A percentile compares a stretch with the other conserved stretches of the same genome.
phyloP scores from a whole-genome alignment of 2,329 filamentous ascomycete species.

The Cladophialophora carrionii region DNA sequence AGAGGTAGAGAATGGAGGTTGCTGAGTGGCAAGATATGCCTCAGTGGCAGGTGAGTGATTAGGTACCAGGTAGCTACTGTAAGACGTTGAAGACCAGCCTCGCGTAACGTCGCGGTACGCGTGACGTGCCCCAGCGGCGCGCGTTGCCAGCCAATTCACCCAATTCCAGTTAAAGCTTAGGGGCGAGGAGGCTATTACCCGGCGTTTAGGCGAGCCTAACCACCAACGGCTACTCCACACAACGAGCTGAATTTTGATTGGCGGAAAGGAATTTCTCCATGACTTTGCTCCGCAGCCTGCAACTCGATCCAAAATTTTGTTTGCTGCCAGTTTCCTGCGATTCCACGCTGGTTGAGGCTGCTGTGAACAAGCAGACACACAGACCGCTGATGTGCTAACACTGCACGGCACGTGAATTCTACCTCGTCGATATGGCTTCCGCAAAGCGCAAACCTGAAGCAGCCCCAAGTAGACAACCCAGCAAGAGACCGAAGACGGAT shows the following conservation, averaged over 20 bases:
- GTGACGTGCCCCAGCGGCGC: not conserved
- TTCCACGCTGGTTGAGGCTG: not conserved
- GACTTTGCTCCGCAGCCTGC: not conserved
- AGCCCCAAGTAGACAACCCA: conserved; percentile 18
- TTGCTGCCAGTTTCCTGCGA: not conserved
- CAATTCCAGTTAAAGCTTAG: not conserved
- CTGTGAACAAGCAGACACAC: not conserved
- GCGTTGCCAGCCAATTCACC: not conserved
- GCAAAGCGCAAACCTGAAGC: conserved; percentile 32
- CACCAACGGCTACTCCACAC: not conserved
- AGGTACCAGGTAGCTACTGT: not conserved
- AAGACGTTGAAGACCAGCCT: conserved; percentile 1
- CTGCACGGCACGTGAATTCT: not conserved
- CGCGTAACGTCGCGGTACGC: not conserved
- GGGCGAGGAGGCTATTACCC: not conserved
- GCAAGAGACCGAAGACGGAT: conserved; percentile 26
- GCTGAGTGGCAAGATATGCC: not conserved
- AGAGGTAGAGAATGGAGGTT: not conserved
- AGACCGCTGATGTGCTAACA: not conserved
- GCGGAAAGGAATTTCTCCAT: not conserved
- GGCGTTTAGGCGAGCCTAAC: not conserved
- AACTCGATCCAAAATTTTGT: conserved; percentile 1
- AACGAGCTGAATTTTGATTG: not conserved
- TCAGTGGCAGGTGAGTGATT: not conserved
- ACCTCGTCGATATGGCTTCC: conserved; percentile 29